Evolutionary conservation across 805 yeast species (phyloP), one percentile per base, ranked within the genome.

Genomic region (Pichia manshurica): DNA sequence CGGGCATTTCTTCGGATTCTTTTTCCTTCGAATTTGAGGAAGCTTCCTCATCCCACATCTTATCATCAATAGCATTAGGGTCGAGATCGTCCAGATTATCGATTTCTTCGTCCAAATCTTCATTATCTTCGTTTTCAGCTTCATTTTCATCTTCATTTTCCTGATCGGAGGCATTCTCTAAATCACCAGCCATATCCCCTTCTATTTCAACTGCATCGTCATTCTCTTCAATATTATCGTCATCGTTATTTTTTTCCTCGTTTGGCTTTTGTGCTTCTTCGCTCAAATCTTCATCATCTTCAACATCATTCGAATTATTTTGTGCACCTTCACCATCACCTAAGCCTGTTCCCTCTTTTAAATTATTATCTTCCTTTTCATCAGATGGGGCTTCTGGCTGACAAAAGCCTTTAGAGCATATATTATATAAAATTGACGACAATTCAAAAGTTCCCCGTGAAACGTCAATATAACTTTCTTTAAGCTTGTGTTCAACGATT

Each of bases 11-110:
- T 23, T 89, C 95, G 8, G 90, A 74, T 38, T 88, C 87, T 61
- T 89, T 89, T 58, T 89, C 96, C 59, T 87, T 86, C 19, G 78
- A 74, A 53, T 78, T 78, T 15, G 82, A 88, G 48, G 81, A 75
- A 12, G 84, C 86, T 62, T 91, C 89, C 59, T 90, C 97, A 59
- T 91, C 93, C 96, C 98, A 91, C 96, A 88, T 88, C 67, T 88
- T 91, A 55, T 91, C 97, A 63, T 91, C 98, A 43, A 91, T 80
- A 3, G 96, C 96, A 66, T 89, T 87, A 2, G 96, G 96, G 71
- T 90, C 98, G 53, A 84, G 72, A 48, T 88, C 95, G 62, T 87
- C 95, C 29, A 91, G 68, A 58, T 90, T 87, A 54, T 91, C 97
- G 37, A 89, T 75, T 60, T 89, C 91, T 54, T 90, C 96, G 60